These are phyloP conservation scores for Linnemannia schmuckeri DNA, from an alignment of 192 early-diverging fungal genomes.

Conservation along the genomic window DNA sequence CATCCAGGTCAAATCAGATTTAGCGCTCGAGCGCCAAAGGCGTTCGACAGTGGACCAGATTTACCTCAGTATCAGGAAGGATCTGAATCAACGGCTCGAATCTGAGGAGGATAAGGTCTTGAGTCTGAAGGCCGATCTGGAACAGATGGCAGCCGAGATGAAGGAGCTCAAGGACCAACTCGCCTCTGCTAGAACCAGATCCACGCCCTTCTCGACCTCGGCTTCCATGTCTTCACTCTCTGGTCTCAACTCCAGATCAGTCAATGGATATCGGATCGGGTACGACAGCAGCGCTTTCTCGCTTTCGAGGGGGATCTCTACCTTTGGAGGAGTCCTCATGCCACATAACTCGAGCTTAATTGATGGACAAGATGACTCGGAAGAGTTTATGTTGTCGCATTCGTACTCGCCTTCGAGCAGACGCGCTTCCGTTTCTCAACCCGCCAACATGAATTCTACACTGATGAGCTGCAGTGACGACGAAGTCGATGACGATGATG, in stretches of 20 bases:
- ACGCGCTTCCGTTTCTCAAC: neutral
- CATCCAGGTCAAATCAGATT: slow-evolving; percentile 27
- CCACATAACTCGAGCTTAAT: slow-evolving; percentile 17
- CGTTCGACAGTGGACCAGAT: slow-evolving; percentile 36
- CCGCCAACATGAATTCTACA: neutral
- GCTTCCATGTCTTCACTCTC: neutral
- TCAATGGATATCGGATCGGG: slow-evolving; percentile 16
- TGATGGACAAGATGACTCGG: slow-evolving; percentile 39
- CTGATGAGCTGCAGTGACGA: slow-evolving; percentile 26
- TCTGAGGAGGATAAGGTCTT: slow-evolving; percentile 25
- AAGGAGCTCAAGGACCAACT: slow-evolving; percentile 31
- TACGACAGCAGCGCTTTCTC: slow-evolving; percentile 34
- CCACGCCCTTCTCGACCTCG: neutral
- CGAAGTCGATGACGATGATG: slow-evolving; percentile 35
- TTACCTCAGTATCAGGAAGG: slow-evolving; percentile 30
- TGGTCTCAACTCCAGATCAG: neutral
- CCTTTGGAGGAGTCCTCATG: slow-evolving; percentile 21
- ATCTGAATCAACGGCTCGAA: slow-evolving; percentile 35
- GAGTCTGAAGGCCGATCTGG: slow-evolving; percentile 29
- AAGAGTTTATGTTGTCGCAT: slow-evolving; percentile 27
- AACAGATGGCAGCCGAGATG: slow-evolving; percentile 25
- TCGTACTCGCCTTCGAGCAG: slow-evolving; percentile 20
- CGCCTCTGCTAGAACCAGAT: neutral
- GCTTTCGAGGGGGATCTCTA: slow-evolving; percentile 36
- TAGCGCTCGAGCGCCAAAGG: slow-evolving; percentile 36